phyloP scores from a whole-genome alignment of 768 basidiomycete genomes.

The Lentinula detonsa region DNA sequence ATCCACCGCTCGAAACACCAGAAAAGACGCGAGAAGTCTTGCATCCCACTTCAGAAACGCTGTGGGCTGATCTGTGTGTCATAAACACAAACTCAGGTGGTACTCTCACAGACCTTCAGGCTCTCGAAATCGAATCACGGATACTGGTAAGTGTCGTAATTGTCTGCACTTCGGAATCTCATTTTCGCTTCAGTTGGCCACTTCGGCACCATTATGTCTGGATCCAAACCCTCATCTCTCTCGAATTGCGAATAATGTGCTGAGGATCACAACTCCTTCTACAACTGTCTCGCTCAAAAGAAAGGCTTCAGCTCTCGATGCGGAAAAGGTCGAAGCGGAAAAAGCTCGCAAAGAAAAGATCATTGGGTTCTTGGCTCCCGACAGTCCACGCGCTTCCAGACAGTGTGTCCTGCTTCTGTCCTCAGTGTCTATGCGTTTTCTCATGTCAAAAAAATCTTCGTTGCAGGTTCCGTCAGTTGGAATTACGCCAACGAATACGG shows the following conservation, averaged over 20 bases:
- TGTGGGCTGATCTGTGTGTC: conserved; percentile 75
- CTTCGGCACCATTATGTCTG: conserved; percentile 70
- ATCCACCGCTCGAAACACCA: conserved; percentile 52
- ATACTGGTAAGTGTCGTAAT: conserved; percentile 48
- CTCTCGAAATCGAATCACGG: conserved; percentile 69
- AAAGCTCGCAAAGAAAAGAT: conserved; percentile 69
- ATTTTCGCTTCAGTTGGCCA: conserved; percentile 50
- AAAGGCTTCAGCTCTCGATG: conserved; percentile 63
- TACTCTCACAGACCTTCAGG: conserved; percentile 67
- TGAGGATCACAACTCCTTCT: conserved; percentile 69
- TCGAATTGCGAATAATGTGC: conserved; percentile 68
- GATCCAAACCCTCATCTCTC: conserved; percentile 75
- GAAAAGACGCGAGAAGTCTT: conserved; percentile 68
- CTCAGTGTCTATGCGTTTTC: not conserved
- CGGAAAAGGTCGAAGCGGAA: conserved; percentile 73
- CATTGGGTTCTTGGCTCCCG: conserved; percentile 72
- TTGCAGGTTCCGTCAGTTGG: conserved; percentile 21
- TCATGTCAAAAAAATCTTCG: not conserved
- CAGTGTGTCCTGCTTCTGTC: conserved; percentile 23
- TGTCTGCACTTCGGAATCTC: conserved; percentile 4
- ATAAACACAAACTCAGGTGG: conserved; percentile 52
- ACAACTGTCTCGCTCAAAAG: conserved; percentile 70
- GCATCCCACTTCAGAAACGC: conserved; percentile 69
- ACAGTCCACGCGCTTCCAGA: conserved; percentile 20
- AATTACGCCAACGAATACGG: conserved; percentile 11